phyloP scores from a whole-genome alignment of 2,329 filamentous ascomycete species.

The Plenodomus lindquistii region DNA sequence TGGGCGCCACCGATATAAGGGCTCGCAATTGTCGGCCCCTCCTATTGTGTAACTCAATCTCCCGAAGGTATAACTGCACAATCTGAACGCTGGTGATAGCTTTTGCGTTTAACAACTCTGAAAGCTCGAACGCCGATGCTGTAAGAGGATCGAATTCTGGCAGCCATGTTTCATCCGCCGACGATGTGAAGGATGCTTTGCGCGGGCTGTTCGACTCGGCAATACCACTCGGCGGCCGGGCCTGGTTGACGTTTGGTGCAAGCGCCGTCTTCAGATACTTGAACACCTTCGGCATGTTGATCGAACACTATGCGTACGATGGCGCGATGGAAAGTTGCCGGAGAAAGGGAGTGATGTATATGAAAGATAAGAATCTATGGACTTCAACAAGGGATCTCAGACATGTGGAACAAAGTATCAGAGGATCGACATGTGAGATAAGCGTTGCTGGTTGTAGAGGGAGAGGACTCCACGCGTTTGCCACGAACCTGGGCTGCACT shows the following conservation, averaged over 20 bases:
- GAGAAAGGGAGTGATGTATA: background rate
- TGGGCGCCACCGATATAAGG: slow-evolving; percentile 45
- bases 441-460: background rate
- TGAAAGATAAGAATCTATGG: background rate
- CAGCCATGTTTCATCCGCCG: slow-evolving; percentile 24
- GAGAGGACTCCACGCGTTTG: slow-evolving; percentile 1
- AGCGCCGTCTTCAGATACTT: slow-evolving; percentile 34
- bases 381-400: background rate
- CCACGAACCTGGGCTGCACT: slow-evolving; percentile 11
- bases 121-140: slow-evolving; percentile 35
- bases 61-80: slow-evolving; percentile 38
- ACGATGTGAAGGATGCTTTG: slow-evolving; percentile 36
- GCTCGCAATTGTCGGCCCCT: slow-evolving; percentile 42
- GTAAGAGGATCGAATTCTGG: slow-evolving; percentile 41
- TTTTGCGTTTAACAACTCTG: slow-evolving; percentile 34
- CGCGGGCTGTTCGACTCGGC: slow-evolving; percentile 21
- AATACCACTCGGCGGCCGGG: slow-evolving; percentile 20
- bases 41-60: slow-evolving; percentile 43
- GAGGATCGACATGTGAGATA: too few species aligned
- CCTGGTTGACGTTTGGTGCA: slow-evolving; percentile 29
- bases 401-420: background rate
- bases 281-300: slow-evolving; percentile 28
- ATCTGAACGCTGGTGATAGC: slow-evolving; percentile 42
- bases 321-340: background rate
- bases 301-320: slow-evolving; percentile 1